Percentiles rank a stretch among this genome's conserved stretches.
These are phyloP conservation scores for Hypholoma sublateritium DNA, from an alignment of 768 basidiomycete species.

Conservation along the genomic window DNA sequence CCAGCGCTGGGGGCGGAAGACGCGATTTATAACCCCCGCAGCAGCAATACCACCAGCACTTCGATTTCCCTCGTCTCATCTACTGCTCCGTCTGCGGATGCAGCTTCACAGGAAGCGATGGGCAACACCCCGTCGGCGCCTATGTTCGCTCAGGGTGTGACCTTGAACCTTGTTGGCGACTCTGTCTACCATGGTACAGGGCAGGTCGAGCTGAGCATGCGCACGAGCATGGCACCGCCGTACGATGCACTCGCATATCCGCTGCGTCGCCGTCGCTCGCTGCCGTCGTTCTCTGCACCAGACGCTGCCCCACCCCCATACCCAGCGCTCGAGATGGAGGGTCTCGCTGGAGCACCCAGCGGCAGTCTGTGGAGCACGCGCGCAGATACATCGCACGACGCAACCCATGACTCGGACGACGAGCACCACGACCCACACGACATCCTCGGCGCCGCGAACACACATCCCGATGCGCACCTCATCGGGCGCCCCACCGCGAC, in stretches of 20 bases:
- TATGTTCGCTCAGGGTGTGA: neutral
- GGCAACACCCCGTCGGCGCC: conserved; percentile 3
- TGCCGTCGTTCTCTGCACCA: conserved; percentile 64
- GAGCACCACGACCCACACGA: conserved; percentile 1
- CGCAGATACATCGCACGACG: neutral
- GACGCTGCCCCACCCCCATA: conserved; percentile 65
- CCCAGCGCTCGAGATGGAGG: conserved; percentile 10
- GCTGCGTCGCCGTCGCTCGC: conserved; percentile 62
- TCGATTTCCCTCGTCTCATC: neutral
- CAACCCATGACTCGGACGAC: neutral
- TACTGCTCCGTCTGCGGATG: neutral
- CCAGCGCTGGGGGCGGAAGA: neutral
- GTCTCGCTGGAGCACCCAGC: neutral
- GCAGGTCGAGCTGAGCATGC: conserved; percentile 20
- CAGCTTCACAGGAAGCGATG: neutral
- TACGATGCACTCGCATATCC: conserved; percentile 36
- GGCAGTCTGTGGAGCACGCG: neutral
- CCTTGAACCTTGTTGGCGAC: neutral
- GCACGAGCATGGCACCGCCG: conserved; percentile 28
- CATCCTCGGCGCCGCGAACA: neutral
- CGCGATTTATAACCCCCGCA: neutral
- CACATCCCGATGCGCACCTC: conserved; percentile 3
- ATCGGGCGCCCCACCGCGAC: conserved; percentile 1
- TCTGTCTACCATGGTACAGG: neutral
- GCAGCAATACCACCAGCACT: neutral